Base-by-base conservation (phyloP, 2,329 filamentous ascomycete species). In the Xylariales sp. region DNA sequence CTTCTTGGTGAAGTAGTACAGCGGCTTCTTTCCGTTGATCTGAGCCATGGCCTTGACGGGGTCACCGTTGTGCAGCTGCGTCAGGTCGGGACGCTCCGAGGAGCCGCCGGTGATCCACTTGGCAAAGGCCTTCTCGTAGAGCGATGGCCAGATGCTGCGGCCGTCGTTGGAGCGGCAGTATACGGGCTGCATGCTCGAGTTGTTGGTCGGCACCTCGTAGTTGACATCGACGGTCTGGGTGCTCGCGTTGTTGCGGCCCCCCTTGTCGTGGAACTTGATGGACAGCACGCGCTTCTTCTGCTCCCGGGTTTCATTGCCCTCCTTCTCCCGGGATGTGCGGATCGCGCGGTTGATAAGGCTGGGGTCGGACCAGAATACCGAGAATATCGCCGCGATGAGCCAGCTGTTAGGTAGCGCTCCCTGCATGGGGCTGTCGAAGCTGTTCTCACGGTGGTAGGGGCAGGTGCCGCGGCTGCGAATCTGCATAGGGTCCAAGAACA, bases 51-150 rank as follows among this genome's bases (percentile, higher is more conserved):
- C 62, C 53, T 67, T 68, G 51, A 68, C 49, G 11, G 65, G 65
- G 49, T 68, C 65, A 44, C 65, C 65, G 41, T 56, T 54, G 52
- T 59, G 53, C 5, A 54, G 57, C 48, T 62, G 55, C 16, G 64
- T 67, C 45, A 67, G 57, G 45, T 69, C 65, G 13, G 66, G 60
- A 40, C 57, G 59, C 45, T 62, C 51, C 1, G 50, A 49, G 31
- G 48, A 47, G 45, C 42, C 42, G 15, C 45, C 44, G 10, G 52
- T 58, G 44, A 67, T 55, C 66, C 66, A 70, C 52, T 66, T 66
- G 47, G 66, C 55, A 40, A 69, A 70, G 12, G 66, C 66, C 59
- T 70, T 70, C 56, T 70, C 66, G 52, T 69, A 69, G 30, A 69
- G 54, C 18, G 60, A 53, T 2, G 66, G 66, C 66, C 66, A 69